Conservation (phyloP, 805 yeast species). For the Yamadazyma sp. region DNA sequence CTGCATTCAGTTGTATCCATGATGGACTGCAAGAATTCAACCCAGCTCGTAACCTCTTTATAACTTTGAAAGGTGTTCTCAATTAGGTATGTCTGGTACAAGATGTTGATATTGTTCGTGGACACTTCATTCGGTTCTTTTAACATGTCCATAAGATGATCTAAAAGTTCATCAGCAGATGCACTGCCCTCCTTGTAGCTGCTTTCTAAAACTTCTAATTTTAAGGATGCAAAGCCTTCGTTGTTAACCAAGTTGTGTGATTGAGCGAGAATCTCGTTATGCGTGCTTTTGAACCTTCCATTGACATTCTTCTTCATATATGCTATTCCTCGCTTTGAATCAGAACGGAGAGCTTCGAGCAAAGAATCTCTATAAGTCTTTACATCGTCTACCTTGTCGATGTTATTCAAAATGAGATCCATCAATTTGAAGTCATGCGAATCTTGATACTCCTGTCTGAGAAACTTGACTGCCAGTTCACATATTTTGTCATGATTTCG, state of each 20-base stretch:
- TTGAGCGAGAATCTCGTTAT: constrained; percentile 32
- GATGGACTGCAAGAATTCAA: constrained; percentile 31
- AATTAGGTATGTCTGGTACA: constrained; percentile 27
- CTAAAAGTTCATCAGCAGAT: constrained; percentile 24
- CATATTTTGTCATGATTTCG: constrained; percentile 10
- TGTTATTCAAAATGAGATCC: constrained; percentile 10
- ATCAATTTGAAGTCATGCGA: constrained; percentile 1
- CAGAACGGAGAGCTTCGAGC: constrained; percentile 30
- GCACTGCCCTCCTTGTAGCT: constrained; percentile 21
- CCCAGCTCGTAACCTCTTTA: constrained; percentile 32
- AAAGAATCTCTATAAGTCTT: constrained; percentile 30
- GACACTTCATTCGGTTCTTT: constrained; percentile 18
- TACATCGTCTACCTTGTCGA: constrained; percentile 19
- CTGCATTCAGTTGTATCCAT: constrained; percentile 27
- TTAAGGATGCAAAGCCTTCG: constrained; percentile 28
- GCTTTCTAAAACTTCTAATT: constrained; percentile 37
- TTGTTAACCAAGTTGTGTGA: constrained; percentile 21
- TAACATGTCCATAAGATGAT: constrained; percentile 25
- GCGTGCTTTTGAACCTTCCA: constrained; percentile 24
- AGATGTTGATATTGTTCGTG: constrained; percentile 24
- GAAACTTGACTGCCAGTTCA: constrained; percentile 6
- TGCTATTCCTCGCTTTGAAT: constrained; percentile 28
- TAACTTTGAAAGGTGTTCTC: constrained; percentile 26
- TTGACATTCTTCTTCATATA: constrained; percentile 32
- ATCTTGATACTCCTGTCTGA: constrained; percentile 3